Conservation (phyloP, 495 filamentous ascomycete genomes). For the Xylaria palmicola region DNA sequence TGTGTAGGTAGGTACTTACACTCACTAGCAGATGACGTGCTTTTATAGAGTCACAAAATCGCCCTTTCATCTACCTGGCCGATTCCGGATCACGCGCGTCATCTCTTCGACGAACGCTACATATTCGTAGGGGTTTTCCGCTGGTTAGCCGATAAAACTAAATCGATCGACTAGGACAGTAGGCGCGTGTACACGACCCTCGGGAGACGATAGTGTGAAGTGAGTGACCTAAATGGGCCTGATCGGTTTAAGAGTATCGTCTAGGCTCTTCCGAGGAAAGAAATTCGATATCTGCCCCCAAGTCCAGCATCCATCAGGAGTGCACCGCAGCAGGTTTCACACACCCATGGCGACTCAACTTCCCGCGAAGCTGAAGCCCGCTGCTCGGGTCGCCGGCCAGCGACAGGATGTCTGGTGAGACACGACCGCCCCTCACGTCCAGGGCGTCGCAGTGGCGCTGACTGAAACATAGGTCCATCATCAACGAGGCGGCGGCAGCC, state of each 20-base stretch:
- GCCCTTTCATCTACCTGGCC: background rate
- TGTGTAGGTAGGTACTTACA: background rate
- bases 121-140: too few relatives aligned
- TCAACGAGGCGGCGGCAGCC: slow-evolving; percentile 84
- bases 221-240: slow-evolving; percentile 3
- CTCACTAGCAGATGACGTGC: slow-evolving; percentile 7
- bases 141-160: too few relatives aligned
- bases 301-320: background rate
- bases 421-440: background rate
- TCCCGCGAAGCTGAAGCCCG: slow-evolving; percentile 58
- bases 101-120: background rate
- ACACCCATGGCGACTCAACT: slow-evolving; percentile 24
- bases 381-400: slow-evolving; percentile 73
- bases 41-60: slow-evolving; percentile 1
- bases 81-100: slow-evolving; percentile 8
- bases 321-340: slow-evolving; percentile 26
- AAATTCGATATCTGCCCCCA: background rate
- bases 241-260: background rate
- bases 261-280: slow-evolving; percentile 1
- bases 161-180: too few relatives aligned
- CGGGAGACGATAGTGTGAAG: too few relatives aligned
- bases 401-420: slow-evolving; percentile 91
- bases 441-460: background rate
- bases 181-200: too few relatives aligned
- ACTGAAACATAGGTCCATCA: slow-evolving; percentile 68